These are phyloP conservation scores for Sclerotiophoma versabilis DNA, from an alignment of 2,329 filamentous ascomycete species.

Conservation along the genomic window DNA sequence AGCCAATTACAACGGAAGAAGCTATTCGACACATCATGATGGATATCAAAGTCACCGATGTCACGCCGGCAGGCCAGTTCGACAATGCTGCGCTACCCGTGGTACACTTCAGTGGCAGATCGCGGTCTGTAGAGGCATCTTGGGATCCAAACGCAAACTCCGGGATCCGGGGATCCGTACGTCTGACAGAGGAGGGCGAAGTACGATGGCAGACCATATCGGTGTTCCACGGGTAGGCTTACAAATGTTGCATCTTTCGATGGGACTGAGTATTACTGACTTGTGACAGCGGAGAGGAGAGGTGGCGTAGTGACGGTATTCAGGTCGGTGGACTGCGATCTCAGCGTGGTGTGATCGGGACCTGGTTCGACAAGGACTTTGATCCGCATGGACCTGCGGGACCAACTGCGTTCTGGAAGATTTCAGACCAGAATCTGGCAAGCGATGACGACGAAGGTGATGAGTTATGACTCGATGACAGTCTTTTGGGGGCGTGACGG, in stretches of 20 bases:
- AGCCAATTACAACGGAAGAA: slow-evolving; percentile 69
- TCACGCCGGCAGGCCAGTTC: slow-evolving; percentile 65
- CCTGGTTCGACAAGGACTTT: slow-evolving; percentile 80
- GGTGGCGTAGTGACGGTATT: slow-evolving; percentile 79
- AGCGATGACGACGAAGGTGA: slow-evolving; percentile 21
- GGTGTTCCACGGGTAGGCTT: slow-evolving; percentile 60
- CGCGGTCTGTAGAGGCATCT: slow-evolving; percentile 66
- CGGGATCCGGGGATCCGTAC: slow-evolving; percentile 68
- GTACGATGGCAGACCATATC: slow-evolving; percentile 77
- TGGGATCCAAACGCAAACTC: slow-evolving; percentile 75
- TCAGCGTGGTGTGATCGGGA: slow-evolving; percentile 72
- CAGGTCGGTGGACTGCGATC: slow-evolving; percentile 74
- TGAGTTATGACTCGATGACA: background rate
- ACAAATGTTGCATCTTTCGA: background rate
- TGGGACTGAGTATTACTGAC: slow-evolving; percentile 30
- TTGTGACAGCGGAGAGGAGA: slow-evolving; percentile 64
- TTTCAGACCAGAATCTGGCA: slow-evolving; percentile 55
- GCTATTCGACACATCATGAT: slow-evolving; percentile 75
- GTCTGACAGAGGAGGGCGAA: slow-evolving; percentile 72
- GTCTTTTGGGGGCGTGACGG: background rate
- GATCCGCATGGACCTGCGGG: slow-evolving; percentile 74
- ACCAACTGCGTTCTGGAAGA: slow-evolving; percentile 81
- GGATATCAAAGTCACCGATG: slow-evolving; percentile 66
- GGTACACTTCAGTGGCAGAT: slow-evolving; percentile 71
- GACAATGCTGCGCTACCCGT: slow-evolving; percentile 68